Base-by-base conservation (phyloP, 192 early-diverging fungal genomes). In the Coemansia sp. region DNA sequence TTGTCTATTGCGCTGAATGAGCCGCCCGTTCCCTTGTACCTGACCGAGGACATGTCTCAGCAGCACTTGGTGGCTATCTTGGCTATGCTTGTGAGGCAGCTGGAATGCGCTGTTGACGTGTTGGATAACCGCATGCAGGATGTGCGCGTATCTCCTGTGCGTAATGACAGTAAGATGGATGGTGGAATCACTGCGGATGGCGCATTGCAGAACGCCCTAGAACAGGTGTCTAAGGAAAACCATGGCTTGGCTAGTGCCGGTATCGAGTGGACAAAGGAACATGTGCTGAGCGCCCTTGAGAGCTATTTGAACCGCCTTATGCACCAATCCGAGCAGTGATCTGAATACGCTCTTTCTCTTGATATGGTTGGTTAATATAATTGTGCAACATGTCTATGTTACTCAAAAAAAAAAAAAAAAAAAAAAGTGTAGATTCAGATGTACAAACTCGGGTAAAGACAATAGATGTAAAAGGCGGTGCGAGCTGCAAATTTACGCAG, bases 1-100 rank as follows among this genome's bases (percentile, higher is more conserved):
- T 21, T 70, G 31, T 68, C 72, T 25, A 62, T 74, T 31, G 75
- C 75, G 15, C 66, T 77, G 45, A 83, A 77, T 62, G 80, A 83
- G 64, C 80, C 80, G 27, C 80, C 80, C 0, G 67, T 74, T 8
- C 80, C 80, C 4, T 39, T 83, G 23, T 83, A 75, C 64, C 39
- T 83, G 63, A 74, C 70, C 36, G 80, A 83, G 32, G 72, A 66
- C 14, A 83, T 83, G 80, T 64, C 80, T 14, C 75, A 74, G 37
- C 69, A 60, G 29, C 80, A 83, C 42, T 41, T 77, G 8, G 23
- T 75, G 62, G 75, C 76, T 0, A 66, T 68, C 8, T 32, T 83
- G 58, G 80, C 72, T 1, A 83, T 83, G 80, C 67, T 83, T 36
- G 67, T 70, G 60, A 68, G 80, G 31, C 69, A 77, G 29, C 63